Conservation (phyloP, 768 basidiomycete species). For the Termitomyces sp. region DNA sequence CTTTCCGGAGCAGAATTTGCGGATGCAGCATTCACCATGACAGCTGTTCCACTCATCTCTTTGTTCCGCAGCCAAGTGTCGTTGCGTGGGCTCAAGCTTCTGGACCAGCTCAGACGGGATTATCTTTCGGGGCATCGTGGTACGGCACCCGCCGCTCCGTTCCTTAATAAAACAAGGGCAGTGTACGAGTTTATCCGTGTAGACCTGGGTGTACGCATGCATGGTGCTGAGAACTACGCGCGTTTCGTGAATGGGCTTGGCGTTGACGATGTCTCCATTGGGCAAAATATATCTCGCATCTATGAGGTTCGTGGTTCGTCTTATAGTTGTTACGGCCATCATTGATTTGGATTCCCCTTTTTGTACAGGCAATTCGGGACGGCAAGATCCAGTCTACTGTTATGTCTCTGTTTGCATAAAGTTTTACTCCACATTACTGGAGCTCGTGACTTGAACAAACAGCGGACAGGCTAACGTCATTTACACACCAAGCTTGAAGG, state of each 20-base stretch:
- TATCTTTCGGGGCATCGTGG: conserved; percentile 57
- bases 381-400: conserved; percentile 59
- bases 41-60: conserved; percentile 29
- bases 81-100: conserved; percentile 34
- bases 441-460: neutral
- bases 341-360: neutral
- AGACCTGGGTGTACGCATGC: conserved; percentile 63
- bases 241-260: conserved; percentile 38
- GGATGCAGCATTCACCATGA: conserved; percentile 15
- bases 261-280: conserved; percentile 52
- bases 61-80: conserved; percentile 50
- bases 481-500: neutral
- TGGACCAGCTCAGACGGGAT: conserved; percentile 44
- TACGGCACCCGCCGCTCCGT: conserved; percentile 53
- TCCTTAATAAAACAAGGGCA: conserved; percentile 54
- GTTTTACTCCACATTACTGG: neutral
- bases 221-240: conserved; percentile 63
- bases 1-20: conserved; percentile 35
- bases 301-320: conserved; percentile 55
- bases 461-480: neutral
- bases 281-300: conserved; percentile 68
- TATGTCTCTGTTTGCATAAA: conserved; percentile 40
- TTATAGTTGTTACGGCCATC: neutral
- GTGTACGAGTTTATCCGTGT: conserved; percentile 70
- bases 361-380: conserved; percentile 31